Evolutionary conservation across 768 basidiomycete genomes (phyloP).

Genomic region (Leccinum subgranulosum): DNA sequence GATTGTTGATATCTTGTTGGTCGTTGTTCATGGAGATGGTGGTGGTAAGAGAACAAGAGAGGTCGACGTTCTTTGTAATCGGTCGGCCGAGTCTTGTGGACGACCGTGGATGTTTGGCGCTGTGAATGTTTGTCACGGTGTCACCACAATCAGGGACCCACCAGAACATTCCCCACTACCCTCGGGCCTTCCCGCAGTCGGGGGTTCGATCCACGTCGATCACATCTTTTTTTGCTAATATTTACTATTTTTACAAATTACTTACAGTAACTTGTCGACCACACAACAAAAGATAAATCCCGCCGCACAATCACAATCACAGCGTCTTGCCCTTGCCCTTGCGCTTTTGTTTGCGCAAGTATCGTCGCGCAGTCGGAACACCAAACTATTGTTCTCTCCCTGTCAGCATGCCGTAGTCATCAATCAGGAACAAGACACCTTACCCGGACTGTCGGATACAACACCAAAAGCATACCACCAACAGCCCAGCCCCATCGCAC

Average conservation of each 20-base stretch:
- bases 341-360: slow-evolving; percentile 38
- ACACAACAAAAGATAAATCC: background rate
- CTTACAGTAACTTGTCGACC: no score
- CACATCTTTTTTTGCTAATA: background rate
- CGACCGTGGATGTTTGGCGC: background rate
- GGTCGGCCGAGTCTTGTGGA: background rate
- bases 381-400: slow-evolving; percentile 51
- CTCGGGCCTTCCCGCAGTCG: background rate
- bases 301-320: slow-evolving; percentile 26
- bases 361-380: slow-evolving; percentile 53
- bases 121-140: slow-evolving; percentile 2
- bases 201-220: slow-evolving; percentile 13
- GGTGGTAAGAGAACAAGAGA: slow-evolving; percentile 20
- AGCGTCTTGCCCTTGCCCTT: slow-evolving; percentile 31
- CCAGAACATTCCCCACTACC: slow-evolving; percentile 29
- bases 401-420: slow-evolving; percentile 8
- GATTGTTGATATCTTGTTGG: slow-evolving; percentile 6
- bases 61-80: slow-evolving; percentile 8
- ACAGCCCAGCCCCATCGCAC: slow-evolving; percentile 70
- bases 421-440: slow-evolving; percentile 19
- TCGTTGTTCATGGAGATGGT: slow-evolving; percentile 22
- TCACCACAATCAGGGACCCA: slow-evolving; percentile 21
- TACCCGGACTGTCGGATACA: slow-evolving; percentile 71
- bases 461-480: slow-evolving; percentile 53
- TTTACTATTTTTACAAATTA: no score